phyloP scores from a whole-genome alignment of 1,284 basidiomycete genomes.

The Caloboletus firmus region DNA sequence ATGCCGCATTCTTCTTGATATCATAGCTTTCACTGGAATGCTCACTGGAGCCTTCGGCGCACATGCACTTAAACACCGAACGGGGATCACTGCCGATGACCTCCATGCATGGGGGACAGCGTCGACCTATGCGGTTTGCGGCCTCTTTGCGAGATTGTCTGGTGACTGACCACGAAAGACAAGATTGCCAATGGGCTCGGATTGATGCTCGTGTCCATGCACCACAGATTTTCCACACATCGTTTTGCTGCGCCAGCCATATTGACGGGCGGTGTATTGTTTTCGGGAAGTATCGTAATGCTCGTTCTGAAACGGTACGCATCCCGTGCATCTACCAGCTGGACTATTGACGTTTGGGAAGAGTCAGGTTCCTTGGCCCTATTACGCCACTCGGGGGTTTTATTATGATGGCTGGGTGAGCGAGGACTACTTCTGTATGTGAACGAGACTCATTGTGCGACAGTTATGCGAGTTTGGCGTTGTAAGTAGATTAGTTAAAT shows the following conservation, averaged over 20 bases:
- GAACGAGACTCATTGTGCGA: constrained; percentile 13
- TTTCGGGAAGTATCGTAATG: constrained; percentile 71
- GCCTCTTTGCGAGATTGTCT: background rate
- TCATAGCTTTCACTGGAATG: constrained; percentile 57
- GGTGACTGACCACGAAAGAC: constrained; percentile 15
- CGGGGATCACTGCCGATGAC: constrained; percentile 51
- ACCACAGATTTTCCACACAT: constrained; percentile 65
- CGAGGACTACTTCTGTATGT: background rate
- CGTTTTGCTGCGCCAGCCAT: constrained; percentile 73
- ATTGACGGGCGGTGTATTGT: constrained; percentile 58
- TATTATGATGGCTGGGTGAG: constrained; percentile 79
- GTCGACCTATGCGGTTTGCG: constrained; percentile 62
- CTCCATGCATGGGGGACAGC: constrained; percentile 65
- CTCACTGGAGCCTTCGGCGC: constrained; percentile 68
- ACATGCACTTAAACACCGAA: constrained; percentile 55
- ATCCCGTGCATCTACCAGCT: background rate
- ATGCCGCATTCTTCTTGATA: background rate
- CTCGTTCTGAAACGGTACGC: constrained; percentile 57
- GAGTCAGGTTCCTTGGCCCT: constrained; percentile 66
- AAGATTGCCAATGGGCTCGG: constrained; percentile 80
- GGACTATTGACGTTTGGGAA: constrained; percentile 28
- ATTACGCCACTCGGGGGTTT: constrained; percentile 75
- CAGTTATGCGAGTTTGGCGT: constrained; percentile 55
- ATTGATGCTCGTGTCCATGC: constrained; percentile 68
- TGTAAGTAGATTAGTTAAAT: constrained; percentile 35